Evolutionary conservation across 2,329 filamentous ascomycete species (phyloP).

Genomic region (Claviceps sorghi): DNA sequence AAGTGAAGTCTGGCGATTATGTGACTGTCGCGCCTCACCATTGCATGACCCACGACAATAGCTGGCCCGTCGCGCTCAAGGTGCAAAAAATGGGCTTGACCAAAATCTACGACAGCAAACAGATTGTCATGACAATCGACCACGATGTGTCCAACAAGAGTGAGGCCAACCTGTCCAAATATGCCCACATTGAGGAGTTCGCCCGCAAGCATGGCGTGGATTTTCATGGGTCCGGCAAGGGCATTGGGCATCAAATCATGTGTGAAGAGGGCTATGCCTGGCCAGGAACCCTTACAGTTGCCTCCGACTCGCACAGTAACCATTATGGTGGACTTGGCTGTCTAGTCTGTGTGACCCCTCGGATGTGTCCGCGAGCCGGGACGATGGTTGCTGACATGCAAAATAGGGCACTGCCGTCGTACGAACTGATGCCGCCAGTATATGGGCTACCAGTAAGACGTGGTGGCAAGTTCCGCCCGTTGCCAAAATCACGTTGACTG

Average conservation of each 20-base stretch:
- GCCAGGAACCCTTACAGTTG: constrained; percentile 74
- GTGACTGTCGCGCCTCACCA: constrained; percentile 56
- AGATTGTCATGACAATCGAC: constrained; percentile 73
- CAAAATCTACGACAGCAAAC: constrained; percentile 51
- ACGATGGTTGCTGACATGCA: neutral
- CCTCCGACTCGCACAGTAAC: constrained; percentile 63
- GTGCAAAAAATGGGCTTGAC: constrained; percentile 69
- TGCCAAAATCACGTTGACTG: constrained; percentile 64
- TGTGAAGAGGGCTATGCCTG: constrained; percentile 55
- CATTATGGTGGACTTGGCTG: constrained; percentile 71
- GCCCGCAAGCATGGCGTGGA: constrained; percentile 61
- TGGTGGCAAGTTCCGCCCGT: constrained; percentile 87
- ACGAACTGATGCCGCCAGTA: constrained; percentile 70
- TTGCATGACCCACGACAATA: constrained; percentile 81
- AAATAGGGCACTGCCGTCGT: constrained; percentile 51
- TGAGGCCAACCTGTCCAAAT: constrained; percentile 70
- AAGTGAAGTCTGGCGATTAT: constrained; percentile 69
- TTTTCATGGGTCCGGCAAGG: constrained; percentile 53
- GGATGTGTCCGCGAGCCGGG: constrained; percentile 16
- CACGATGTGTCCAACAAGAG: constrained; percentile 80
- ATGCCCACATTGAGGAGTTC: constrained; percentile 67
- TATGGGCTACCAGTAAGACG: constrained; percentile 70
- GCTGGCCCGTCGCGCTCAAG: constrained; percentile 58
- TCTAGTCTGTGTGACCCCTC: constrained; percentile 28
- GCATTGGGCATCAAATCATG: constrained; percentile 75